Base-by-base conservation (phyloP, 2,329 filamentous ascomycete genomes). In the Neopestalotiopsis sp. region DNA sequence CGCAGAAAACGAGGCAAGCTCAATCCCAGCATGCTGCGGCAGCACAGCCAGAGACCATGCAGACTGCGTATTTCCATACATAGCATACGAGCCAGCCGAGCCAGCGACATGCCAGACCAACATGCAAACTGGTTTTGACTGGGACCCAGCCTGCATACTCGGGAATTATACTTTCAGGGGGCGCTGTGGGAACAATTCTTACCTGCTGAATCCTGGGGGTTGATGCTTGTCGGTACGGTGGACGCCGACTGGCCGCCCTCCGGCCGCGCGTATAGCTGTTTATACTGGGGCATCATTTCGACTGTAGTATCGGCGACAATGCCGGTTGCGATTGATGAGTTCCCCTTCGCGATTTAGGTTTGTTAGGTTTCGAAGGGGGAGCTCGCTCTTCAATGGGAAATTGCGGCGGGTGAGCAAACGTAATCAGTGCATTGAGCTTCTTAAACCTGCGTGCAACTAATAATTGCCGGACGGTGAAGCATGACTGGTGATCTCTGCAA, bases 221-320 rank as follows among this genome's bases (percentile, higher is more conserved):
- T 30, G 20, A 10, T 24, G 56, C 30, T 32, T 32, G 32, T 24
- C 64, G 34, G 45, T 13, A 28, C 49, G 12, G 28, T 17, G 20
- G 20, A 42, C 14, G 53, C 40, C 38, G 53, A 32, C 40, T 32
- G 38, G 32, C 53, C 53, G 56, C n/a, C 53, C 13, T n/a, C 24
- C 38, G 65, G 65, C 65, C 65, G 65, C 65, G 65, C 56, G 65
- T 67, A 67, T 59, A 30, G 65, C 61, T 53, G 45, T 53, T 59
- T 59, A 42, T 28, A 45, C 32, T 61, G 56, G 53, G 53, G 30
- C 65, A n/a, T 67, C 56, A 61, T 67, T 67, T 38, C 65, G n/a
- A 40, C 34, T 24, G 40, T 53, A 53, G 45, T 61, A 30, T 61
- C 62, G 38, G 38, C 62, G 38, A 17, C 32, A 45, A 57, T 56